Base-by-base conservation (phyloP, 371 early-diverging fungal species). In the Batkoa obscura region DNA sequence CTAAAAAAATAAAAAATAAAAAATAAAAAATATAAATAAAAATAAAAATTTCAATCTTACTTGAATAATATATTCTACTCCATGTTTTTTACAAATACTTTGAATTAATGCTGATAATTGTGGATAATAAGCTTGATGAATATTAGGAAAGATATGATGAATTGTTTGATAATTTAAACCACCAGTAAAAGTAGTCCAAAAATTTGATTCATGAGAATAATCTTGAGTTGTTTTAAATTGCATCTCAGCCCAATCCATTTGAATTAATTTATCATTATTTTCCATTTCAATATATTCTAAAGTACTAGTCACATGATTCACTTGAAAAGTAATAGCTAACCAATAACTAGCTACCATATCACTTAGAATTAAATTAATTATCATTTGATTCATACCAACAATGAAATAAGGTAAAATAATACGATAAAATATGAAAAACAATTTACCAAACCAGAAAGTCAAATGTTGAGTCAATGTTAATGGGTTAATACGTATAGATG, bases 141-240 rank as follows among this genome's bases (percentile, higher is more conserved):
- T 56, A 35, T 71, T 59, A 15, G 78, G 76, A 66, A 77, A 77
- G 46, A 77, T 37, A 55, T 77, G 78, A 63, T 77, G 78, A 12
- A 74, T 72, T 31, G 72, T 68, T 60, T 77, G 78, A 59, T 74
- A 77, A 60, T 77, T 77, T 58, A 77, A 62, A 9, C 70, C 67
- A 23, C 78, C 78, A 8, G 73, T 70, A 37, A 68, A 64, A n/a
- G 63, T 60, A 13, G 76, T 73, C 71, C 73, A 71, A 34, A 77
- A 60, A 10, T 57, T 31, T 4, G 70, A 69, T 57, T 68, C 69
- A 58, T 77, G 76, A n/a, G 72, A 72, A 58, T 77, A 77, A 55
- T 77, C 78, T 59, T 73, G 75, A 10, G 78, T 72, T 3, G 77
- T 75, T 34, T 62, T 62, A 23, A 76, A 67, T 61, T 77, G 78